phyloP scores from a whole-genome alignment of 805 yeast species.

The Starmerella cellae region DNA sequence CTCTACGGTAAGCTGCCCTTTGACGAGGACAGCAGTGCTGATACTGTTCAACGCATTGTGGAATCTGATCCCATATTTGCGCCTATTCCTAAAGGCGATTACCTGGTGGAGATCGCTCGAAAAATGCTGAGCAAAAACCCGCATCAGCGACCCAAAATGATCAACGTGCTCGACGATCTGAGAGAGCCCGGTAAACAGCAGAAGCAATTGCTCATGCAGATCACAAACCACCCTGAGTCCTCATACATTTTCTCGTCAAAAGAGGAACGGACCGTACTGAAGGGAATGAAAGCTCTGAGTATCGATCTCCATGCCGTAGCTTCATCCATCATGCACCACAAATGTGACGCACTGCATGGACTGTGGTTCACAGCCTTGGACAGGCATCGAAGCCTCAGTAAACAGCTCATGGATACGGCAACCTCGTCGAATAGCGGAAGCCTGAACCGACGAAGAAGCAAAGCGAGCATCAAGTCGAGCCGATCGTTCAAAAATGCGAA shows the following conservation, averaged over 20 bases:
- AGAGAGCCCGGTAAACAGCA: conserved; percentile 34
- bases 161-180: conserved; percentile 39
- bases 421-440: not conserved
- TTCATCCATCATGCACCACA: conserved; percentile 14
- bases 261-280: conserved; percentile 18
- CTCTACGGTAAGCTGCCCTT: conserved; percentile 82
- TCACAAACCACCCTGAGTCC: conserved; percentile 24
- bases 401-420: conserved; percentile 1
- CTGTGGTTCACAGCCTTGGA: conserved; percentile 23
- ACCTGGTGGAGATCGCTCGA: conserved; percentile 40
- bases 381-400: conserved; percentile 7
- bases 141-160: conserved; percentile 42
- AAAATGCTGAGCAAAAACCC: conserved; percentile 56
- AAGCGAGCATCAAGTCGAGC: conserved; percentile 4
- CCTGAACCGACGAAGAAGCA: not conserved
- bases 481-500: no score
- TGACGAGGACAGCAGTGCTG: conserved; percentile 61
- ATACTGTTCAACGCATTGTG: conserved; percentile 47
- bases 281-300: conserved; percentile 20
- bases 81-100: conserved; percentile 24
- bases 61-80: conserved; percentile 50
- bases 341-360: conserved; percentile 23
- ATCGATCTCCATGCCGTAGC: conserved; percentile 20
- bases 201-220: conserved; percentile 27
- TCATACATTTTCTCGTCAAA: conserved; percentile 32